These are phyloP conservation scores for Fraxinus latifolia DNA, from an alignment of 305 asterid species.

Conservation along the genomic window DNA sequence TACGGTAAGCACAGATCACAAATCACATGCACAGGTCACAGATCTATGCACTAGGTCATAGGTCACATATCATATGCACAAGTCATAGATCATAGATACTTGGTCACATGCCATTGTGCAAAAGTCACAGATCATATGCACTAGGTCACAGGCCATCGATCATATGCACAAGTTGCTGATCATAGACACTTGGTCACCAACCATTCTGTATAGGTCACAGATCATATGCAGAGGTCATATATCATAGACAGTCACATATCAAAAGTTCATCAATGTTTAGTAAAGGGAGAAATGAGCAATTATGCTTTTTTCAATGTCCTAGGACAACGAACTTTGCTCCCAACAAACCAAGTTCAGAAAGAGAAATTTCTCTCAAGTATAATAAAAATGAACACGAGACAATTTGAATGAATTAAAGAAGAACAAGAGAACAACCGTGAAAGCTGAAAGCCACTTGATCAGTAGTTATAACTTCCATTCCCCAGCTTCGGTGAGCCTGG, in stretches of 20 bases:
- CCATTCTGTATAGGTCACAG: neutral
- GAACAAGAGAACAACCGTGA: slow-evolving; percentile 32
- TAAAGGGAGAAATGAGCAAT: neutral
- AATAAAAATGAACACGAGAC: neutral
- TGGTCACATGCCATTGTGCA: too few relatives aligned
- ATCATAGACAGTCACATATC: neutral
- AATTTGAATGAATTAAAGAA: neutral
- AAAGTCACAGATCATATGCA: neutral
- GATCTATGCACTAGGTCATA: neutral
- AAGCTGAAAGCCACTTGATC: slow-evolving; percentile 19
- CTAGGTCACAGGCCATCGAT: neutral
- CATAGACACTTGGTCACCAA: too few relatives aligned
- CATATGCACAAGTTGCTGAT: too few relatives aligned
- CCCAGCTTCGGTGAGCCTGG: slow-evolving; percentile 21
- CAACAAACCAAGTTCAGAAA: neutral
- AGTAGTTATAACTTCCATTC: slow-evolving; percentile 39
- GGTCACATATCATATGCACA: neutral
- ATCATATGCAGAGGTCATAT: too few relatives aligned
- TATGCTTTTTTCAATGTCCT: neutral
- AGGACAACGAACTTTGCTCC: neutral
- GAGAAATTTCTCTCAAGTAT: neutral
- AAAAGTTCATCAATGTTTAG: neutral
- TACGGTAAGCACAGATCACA: neutral
- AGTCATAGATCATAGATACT: neutral
- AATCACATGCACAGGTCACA: too few relatives aligned